Base-by-base conservation (phyloP, 495 filamentous ascomycete species). In the Talaromyces wortmannii region DNA sequence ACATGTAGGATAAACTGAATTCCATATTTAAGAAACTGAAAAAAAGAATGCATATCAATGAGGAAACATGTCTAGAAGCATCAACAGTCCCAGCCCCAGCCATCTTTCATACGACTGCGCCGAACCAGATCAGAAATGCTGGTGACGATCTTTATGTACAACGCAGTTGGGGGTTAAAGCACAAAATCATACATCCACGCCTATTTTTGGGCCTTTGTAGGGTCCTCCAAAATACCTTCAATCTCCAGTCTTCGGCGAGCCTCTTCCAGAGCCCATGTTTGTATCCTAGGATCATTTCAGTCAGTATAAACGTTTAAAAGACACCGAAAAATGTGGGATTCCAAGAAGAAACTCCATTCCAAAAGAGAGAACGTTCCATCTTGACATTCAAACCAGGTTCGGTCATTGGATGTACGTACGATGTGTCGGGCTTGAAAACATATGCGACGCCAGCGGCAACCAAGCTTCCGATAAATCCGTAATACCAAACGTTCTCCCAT, bases 201-300 rank as follows among this genome's bases (percentile, higher is more conserved):
- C 57, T 67, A 72, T 61, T 69, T 72, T 65, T 72, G 68, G 53
- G 55, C 61, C 66, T 71, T 75, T 31, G 78, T 74, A 8, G 89
- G 86, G 63, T 95, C 91, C 65, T 88, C 81, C 60, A 97, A 72
- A 66, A 97, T 95, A 47, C 94, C 94, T 77, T 99, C 94, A 15
- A 83, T 86, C 75, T 99, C 94, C 76, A 99, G 79, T 69, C 94
- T 78, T 67, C 94, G 81, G 54, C 92, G 82, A 42, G 94, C 94
- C 74, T 99, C 94, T 74, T 99, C 94, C 46, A 99, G 79, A 31
- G 94, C 94, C 94, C 94, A 99, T 49, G 92, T 97, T 79, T 97
- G 92, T 84, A 99, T 97, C 63, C 95, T 98, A 56, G 44, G 16
- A 59, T 42, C 52, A 56, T 45, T 61, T 73, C 44, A 75, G 65